Conservation (phyloP, 2,329 filamentous ascomycete species). For the Metarhizium robertsii region DNA sequence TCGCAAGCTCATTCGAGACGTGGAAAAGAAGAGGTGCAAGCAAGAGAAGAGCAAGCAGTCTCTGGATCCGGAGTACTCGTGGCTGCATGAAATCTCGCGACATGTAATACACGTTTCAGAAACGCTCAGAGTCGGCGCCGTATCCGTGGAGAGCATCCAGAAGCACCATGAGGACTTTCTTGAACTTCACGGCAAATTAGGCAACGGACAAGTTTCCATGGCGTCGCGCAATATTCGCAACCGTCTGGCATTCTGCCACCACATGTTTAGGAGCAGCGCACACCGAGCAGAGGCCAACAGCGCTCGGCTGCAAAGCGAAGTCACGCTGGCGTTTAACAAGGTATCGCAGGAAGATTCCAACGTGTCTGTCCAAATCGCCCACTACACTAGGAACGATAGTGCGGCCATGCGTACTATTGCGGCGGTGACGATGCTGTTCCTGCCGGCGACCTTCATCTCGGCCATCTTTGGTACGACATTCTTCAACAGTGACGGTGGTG, state of each 20-base stretch:
- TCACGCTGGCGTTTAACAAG: conserved; percentile 40
- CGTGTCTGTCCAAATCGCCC: conserved; percentile 28
- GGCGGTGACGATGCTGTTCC: conserved; percentile 36
- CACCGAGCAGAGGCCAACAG: conserved; percentile 28
- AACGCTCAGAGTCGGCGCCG: conserved; percentile 25
- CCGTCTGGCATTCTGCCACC: conserved; percentile 22
- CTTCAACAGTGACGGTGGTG: conserved; percentile 21
- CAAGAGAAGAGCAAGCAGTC: conserved; percentile 16
- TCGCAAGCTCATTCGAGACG: conserved; percentile 23
- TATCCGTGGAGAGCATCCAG: conserved; percentile 22
- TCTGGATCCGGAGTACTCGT: conserved; percentile 21
- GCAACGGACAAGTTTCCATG: neutral
- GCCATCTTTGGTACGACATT: conserved; percentile 38
- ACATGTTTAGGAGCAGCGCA: conserved; percentile 24
- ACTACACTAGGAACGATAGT: conserved; percentile 34
- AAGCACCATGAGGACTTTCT: conserved; percentile 19
- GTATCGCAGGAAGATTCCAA: conserved; percentile 32
- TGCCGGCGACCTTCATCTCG: conserved; percentile 42
- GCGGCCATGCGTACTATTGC: conserved; percentile 42
- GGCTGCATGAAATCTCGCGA: conserved; percentile 31
- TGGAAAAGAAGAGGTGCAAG: neutral
- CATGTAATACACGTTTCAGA: conserved; percentile 36
- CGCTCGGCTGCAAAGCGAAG: conserved; percentile 42
- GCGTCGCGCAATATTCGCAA: conserved; percentile 15
- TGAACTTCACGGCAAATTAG: neutral